Percentiles rank a stretch among this genome's conserved stretches.
Conservation (phyloP, 2,329 filamentous ascomycete species). For the Verticillium longisporum region DNA sequence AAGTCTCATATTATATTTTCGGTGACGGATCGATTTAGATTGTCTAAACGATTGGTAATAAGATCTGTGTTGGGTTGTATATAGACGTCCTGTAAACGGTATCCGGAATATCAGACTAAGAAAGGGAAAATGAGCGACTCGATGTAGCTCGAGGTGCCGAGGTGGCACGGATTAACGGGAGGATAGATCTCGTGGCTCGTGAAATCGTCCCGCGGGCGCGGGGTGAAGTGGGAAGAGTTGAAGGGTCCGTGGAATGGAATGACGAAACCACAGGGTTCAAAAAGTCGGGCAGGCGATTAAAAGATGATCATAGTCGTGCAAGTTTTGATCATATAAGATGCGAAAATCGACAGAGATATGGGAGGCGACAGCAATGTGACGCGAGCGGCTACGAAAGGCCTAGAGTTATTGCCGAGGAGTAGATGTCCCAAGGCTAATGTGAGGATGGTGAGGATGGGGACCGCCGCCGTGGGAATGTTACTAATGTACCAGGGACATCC, state of each 20-base stretch:
- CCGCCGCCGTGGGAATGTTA: conserved; percentile 6
- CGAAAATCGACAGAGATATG: not conserved
- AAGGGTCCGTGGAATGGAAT: conserved; percentile 9
- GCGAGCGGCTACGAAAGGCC: not conserved
- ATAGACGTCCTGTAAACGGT: not conserved
- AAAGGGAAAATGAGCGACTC: not conserved
- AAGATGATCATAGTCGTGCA: conserved; percentile 7
- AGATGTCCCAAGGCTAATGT: not conserved
- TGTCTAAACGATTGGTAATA: conserved; percentile 1
- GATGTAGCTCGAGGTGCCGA: conserved; percentile 4
- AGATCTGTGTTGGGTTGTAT: not conserved
- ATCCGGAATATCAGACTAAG: no score
- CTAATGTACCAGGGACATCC: not conserved
- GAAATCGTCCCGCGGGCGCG: conserved; percentile 6
- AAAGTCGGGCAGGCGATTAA: conserved; percentile 4
- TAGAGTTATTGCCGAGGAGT: not conserved
- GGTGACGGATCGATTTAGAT: not conserved
- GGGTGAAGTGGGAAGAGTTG: conserved; percentile 6
- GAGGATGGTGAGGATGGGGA: conserved; percentile 6
- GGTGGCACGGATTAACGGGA: not conserved
- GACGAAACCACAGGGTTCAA: conserved; percentile 8
- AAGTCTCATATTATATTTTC: conserved; percentile 49
- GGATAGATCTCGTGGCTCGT: conserved; percentile 1
- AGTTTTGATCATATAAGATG: conserved; percentile 1
- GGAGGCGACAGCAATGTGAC: not conserved